A percentile compares a stretch with the other conserved stretches of the same genome.
Conservation (phyloP, 2,329 filamentous ascomycete species). For the Alternaria brassicae region DNA sequence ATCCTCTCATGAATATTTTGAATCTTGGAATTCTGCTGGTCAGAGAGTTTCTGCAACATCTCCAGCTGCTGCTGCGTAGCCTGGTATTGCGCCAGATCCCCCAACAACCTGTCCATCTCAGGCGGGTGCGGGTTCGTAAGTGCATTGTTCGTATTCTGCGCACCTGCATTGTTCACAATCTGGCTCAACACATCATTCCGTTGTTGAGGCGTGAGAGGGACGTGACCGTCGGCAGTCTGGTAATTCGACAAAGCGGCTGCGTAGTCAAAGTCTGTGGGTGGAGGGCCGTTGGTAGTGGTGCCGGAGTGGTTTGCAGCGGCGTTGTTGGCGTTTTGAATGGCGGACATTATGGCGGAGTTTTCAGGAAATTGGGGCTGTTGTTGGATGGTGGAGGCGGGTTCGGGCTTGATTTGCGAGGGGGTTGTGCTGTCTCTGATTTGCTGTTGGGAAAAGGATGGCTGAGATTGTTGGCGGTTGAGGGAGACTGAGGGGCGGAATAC, state of each 20-base stretch:
- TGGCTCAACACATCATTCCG: conserved; percentile 57
- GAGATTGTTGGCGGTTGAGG: conserved; percentile 24
- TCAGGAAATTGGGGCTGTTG: conserved; percentile 43
- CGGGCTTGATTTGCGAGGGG: conserved; percentile 48
- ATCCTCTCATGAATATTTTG: conserved; percentile 76
- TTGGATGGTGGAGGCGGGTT: conserved; percentile 45
- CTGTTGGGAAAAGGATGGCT: conserved; percentile 18
- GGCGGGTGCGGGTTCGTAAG: conserved; percentile 63
- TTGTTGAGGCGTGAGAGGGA: conserved; percentile 57
- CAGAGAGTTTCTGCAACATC: conserved; percentile 77
- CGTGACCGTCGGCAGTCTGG: conserved; percentile 55
- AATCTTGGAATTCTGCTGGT: conserved; percentile 78
- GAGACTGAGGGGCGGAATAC: conserved; percentile 34
- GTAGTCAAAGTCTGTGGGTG: conserved; percentile 54
- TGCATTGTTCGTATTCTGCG: conserved; percentile 60
- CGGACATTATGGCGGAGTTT: conserved; percentile 59
- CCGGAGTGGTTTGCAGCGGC: conserved; percentile 25
- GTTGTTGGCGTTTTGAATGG: conserved; percentile 57
- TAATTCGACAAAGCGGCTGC: conserved; percentile 56
- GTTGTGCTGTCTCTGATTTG: conserved; percentile 19
- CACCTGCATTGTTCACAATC: conserved; percentile 56
- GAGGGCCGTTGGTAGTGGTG: conserved; percentile 31
- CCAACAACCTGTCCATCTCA: conserved; percentile 64
- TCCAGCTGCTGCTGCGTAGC: conserved; percentile 79
- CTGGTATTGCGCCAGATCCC: conserved; percentile 67